Conservation (phyloP, 2,329 filamentous ascomycete genomes). For the Parafenestella ontariensis region DNA sequence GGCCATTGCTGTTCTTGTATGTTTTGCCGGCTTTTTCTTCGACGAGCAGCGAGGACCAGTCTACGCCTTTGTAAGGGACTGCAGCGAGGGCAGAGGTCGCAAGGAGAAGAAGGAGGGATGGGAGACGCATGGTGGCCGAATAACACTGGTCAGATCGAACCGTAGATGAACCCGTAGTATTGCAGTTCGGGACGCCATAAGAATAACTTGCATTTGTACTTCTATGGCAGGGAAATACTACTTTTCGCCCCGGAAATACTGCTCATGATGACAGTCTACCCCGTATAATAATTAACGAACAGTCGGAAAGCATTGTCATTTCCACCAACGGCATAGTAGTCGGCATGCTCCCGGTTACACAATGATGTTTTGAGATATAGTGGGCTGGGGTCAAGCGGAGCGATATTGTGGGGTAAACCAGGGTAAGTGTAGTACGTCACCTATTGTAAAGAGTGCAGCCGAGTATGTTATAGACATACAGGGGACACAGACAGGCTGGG, state of each 20-base stretch:
- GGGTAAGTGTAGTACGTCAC: neutral
- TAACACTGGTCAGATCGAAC: neutral
- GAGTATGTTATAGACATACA: too few relatives aligned
- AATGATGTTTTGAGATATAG: conserved; percentile 11
- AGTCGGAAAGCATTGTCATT: conserved; percentile 3
- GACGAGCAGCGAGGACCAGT: conserved; percentile 72
- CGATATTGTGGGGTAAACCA: conserved; percentile 1
- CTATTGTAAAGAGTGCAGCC: too few relatives aligned
- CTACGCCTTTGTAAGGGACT: conserved; percentile 70
- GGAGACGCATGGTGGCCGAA: conserved; percentile 35
- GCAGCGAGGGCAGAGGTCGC: conserved; percentile 49
- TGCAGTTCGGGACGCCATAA: neutral
- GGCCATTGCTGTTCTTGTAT: conserved; percentile 66
- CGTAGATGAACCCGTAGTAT: neutral
- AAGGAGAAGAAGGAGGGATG: conserved; percentile 31
- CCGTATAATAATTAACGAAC: neutral
- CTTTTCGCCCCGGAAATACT: neutral
- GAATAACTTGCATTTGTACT: too few relatives aligned
- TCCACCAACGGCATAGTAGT: conserved; percentile 11
- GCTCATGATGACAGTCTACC: too few relatives aligned
- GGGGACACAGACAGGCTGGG: too few relatives aligned
- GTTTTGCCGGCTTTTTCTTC: conserved; percentile 67
- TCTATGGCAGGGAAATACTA: neutral
- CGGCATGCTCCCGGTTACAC: neutral
- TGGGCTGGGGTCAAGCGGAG: neutral